phyloP scores from a whole-genome alignment of 2,329 filamentous ascomycete species.

The Beauveria caledonica region DNA sequence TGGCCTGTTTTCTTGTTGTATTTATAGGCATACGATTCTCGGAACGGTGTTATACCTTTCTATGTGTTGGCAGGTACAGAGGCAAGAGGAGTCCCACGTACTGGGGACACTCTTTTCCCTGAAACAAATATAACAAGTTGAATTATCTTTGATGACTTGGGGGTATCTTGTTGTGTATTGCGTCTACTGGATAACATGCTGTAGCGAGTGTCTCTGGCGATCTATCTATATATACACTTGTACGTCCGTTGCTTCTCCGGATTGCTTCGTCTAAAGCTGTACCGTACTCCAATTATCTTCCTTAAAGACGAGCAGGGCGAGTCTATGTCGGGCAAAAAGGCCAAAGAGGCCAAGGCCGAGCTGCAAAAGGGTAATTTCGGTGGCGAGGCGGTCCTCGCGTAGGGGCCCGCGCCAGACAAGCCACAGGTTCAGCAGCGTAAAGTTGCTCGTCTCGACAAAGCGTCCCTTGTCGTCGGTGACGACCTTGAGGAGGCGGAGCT shows the following conservation, averaged over 20 bases:
- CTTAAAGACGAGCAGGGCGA: constrained; percentile 83
- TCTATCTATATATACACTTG: neutral
- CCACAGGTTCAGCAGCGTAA: constrained; percentile 94
- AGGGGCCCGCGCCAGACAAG: constrained; percentile 89
- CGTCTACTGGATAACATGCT: neutral
- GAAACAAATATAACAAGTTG: constrained; percentile 1
- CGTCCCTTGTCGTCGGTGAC: constrained; percentile 57
- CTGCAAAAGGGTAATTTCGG: constrained; percentile 76
- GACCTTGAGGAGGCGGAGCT: constrained; percentile 59
- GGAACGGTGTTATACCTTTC: constrained; percentile 3
- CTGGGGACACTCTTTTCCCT: neutral
- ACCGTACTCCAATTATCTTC: constrained; percentile 64
- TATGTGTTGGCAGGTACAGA: neutral
- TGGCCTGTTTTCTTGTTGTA: constrained; percentile 11
- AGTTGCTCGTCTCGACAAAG: constrained; percentile 75
- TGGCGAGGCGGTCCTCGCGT: constrained; percentile 74
- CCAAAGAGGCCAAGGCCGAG: constrained; percentile 67
- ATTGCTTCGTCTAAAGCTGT: constrained; percentile 14
- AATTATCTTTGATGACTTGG: neutral
- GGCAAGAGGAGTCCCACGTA: neutral
- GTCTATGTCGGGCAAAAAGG: constrained; percentile 73
- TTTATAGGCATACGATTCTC: constrained; percentile 12
- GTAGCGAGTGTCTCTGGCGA: neutral
- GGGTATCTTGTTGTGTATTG: constrained; percentile 3
- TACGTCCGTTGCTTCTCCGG: neutral